phyloP scores from a whole-genome alignment of 257 asterid genomes.

The Schizonepeta tenuifolia region DNA sequence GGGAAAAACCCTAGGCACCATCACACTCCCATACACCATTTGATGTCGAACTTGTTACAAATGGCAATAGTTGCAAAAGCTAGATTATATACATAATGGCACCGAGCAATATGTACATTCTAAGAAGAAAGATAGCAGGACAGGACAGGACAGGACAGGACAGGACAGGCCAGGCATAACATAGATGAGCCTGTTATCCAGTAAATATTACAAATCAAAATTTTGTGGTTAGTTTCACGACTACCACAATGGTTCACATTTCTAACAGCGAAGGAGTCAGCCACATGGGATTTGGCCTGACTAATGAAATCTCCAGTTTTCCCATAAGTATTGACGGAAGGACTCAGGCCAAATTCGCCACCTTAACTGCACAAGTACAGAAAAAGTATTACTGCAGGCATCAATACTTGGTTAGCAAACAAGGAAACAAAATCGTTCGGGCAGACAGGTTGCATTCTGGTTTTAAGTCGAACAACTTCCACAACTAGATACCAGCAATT shows the following conservation, averaged over 20 bases:
- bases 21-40: constrained; percentile 2
- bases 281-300: constrained; percentile 25
- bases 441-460: not conserved
- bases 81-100: constrained; percentile 27
- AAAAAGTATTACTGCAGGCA: not conserved
- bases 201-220: constrained; percentile 33
- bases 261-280: constrained; percentile 26
- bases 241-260: constrained; percentile 18
- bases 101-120: constrained; percentile 31
- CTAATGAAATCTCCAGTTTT: constrained; percentile 28
- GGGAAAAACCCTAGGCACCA: not conserved
- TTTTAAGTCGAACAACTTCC: not conserved
- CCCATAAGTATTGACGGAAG: not conserved
- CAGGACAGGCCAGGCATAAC: constrained; percentile 1
- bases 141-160: no score
- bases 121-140: constrained; percentile 6
- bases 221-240: constrained; percentile 33
- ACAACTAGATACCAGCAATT: constrained; percentile 4
- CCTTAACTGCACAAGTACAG: constrained; percentile 39
- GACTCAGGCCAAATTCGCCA: constrained; percentile 25
- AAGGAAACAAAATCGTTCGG: not conserved
- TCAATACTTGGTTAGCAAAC: not conserved
- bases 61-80: constrained; percentile 23
- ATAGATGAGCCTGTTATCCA: constrained; percentile 28
- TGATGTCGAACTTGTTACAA: not conserved